Evolutionary conservation across 2,329 filamentous ascomycete genomes (phyloP), one percentile per base, ranked within the genome.

Genomic region (Stagonosporopsis rhizophila): DNA sequence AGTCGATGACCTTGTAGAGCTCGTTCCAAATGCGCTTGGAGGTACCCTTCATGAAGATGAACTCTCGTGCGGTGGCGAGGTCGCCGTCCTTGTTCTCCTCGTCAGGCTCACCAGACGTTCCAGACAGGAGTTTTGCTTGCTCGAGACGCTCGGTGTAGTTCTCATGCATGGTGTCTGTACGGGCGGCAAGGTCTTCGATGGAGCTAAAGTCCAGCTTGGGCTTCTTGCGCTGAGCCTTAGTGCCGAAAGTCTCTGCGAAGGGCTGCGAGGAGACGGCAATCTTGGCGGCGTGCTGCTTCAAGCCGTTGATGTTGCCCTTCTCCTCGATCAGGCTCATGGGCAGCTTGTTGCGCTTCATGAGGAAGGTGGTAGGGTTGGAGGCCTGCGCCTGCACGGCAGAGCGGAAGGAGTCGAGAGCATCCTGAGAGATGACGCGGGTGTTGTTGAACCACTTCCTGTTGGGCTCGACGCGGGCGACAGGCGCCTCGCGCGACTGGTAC

Each of bases 371-470:
- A 0, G 95, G 95, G 72, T 99, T 92, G 17, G 88, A 88, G 48
- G 91, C 88, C 77, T 93, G 90, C 77, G 96, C 92, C 38, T 91
- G 91, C 78, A 99, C 94, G 23, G 95, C 95, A 58, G 93, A 89
- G 60, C 95, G 88, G 79, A 99, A 99, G 2, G 90, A 87, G 40
- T 85, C 86, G 61, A 98, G 83, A 3, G 92, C 91, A 74, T 96
- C 91, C 75, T 97, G 94, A 1, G 90, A 92, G 71, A 97, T 96
- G 40, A 89, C 87, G 70, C 95, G 83, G 30, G 94, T 96, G 77
- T 97, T 97, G 70, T 89, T 91, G 80, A 99, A 99, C 95, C 95
- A 99, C 80, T 96, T 96, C 71, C 95, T 85, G 79, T 98, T 96
- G 45, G 95, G 95, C 81, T 98, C 94, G 72, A 98, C 90, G 64